Percentiles rank a stretch among this genome's conserved stretches.
phyloP scores from a whole-genome alignment of 441 rosid genomes.

The Arabidopsis hybrid region DNA sequence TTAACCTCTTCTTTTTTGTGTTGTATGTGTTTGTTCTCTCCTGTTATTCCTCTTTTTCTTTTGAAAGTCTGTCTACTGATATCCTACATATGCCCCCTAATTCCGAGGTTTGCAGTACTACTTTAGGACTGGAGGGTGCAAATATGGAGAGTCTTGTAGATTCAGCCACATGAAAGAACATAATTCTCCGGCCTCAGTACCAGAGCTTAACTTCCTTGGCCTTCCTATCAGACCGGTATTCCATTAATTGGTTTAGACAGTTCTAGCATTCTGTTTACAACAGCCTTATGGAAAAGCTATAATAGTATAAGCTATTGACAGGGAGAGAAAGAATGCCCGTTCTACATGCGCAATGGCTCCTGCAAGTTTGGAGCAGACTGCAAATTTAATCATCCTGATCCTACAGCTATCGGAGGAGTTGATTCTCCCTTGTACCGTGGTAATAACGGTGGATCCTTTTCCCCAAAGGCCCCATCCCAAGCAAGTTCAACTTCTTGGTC shows the following conservation, averaged over 20 bases:
- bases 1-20: neutral
- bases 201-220: conserved; percentile 90
- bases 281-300: conserved; percentile 29
- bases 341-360: conserved; percentile 96
- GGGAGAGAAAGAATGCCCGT: conserved; percentile 96
- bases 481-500: conserved; percentile 71
- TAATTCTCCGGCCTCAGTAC: conserved; percentile 34
- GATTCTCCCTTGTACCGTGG: conserved; percentile 59
- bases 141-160: conserved; percentile 91
- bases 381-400: conserved; percentile 96
- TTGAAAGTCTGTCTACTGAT: conserved; percentile 18
- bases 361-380: conserved; percentile 91
- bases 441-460: conserved; percentile 65
- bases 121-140: conserved; percentile 94
- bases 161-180: conserved; percentile 72
- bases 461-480: conserved; percentile 60
- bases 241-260: conserved; percentile 2
- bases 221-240: conserved; percentile 89
- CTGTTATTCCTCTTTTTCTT: neutral
- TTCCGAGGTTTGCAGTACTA: conserved; percentile 74
- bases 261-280: conserved; percentile 14
- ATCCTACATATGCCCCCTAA: conserved; percentile 13
- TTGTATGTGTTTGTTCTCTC: conserved; percentile 3
- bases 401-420: conserved; percentile 59
- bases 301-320: conserved; percentile 46